A percentile compares a stretch with the other conserved stretches of the same genome.
Evolutionary conservation across 768 basidiomycete species (phyloP).

Genomic region (Rhodotorula diobovata): DNA sequence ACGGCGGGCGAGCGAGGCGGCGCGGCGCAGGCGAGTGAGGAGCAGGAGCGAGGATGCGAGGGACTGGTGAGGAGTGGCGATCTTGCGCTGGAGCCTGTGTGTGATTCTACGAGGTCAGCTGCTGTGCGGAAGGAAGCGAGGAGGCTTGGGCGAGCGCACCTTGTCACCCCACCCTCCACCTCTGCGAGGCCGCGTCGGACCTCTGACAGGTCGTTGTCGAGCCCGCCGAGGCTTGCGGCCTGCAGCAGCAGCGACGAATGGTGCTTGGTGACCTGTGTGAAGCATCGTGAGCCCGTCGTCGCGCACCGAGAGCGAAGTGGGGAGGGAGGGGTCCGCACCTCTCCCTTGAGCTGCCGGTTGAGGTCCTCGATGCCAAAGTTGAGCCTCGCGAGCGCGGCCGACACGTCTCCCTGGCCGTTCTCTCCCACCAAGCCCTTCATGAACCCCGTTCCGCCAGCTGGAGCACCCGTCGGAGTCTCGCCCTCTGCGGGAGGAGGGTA

Average conservation of each 20-base stretch:
- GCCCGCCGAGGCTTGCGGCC: slow-evolving; percentile 67
- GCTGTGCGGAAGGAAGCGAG: no score
- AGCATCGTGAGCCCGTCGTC: not conserved
- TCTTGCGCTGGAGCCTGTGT: slow-evolving; percentile 72
- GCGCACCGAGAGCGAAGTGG: no score
- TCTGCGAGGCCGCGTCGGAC: slow-evolving; percentile 69
- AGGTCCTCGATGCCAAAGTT: slow-evolving; percentile 86
- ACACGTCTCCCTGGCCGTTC: slow-evolving; percentile 70
- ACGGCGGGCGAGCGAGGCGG: slow-evolving; percentile 75
- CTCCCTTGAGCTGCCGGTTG: slow-evolving; percentile 75
- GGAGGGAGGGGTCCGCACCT: slow-evolving; percentile 56
- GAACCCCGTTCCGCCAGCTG: slow-evolving; percentile 17
- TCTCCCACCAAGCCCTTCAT: slow-evolving; percentile 40
- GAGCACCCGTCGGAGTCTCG: not conserved
- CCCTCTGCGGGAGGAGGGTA: slow-evolving; percentile 55
- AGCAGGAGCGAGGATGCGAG: slow-evolving; percentile 67
- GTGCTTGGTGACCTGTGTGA: slow-evolving; percentile 66
- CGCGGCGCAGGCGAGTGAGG: slow-evolving; percentile 72
- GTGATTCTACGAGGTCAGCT: slow-evolving; percentile 24
- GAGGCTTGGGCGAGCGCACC: slow-evolving; percentile 52
- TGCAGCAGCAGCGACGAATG: slow-evolving; percentile 76
- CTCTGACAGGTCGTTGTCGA: slow-evolving; percentile 64
- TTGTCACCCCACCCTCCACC: slow-evolving; percentile 69
- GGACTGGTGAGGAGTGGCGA: slow-evolving; percentile 73
- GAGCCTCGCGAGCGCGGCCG: slow-evolving; percentile 79